Percentiles rank a stretch among this genome's conserved stretches.
Evolutionary conservation across 495 filamentous ascomycete species (phyloP).

Genomic region (Hapsidospora chrysogenum): DNA sequence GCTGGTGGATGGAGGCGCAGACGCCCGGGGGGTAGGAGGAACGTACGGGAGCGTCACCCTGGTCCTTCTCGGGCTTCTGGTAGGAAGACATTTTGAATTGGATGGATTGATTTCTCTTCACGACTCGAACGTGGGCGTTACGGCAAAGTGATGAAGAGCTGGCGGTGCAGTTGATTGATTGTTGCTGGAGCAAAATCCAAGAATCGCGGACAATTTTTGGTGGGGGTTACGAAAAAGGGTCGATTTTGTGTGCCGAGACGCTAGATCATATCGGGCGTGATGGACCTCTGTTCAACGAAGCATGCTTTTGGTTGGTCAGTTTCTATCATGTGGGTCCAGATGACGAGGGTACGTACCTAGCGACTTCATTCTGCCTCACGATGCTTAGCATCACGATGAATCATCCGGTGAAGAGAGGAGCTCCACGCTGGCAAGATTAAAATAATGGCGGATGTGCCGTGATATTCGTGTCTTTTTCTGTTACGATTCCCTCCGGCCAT

Average conservation of each 20-base stretch:
- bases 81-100: constrained; percentile 69
- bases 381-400: constrained; percentile 14
- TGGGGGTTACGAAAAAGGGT: constrained; percentile 5
- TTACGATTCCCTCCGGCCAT: not conserved
- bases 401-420: constrained; percentile 16
- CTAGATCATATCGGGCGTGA: constrained; percentile 3
- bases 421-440: not conserved
- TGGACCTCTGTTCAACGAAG: constrained; percentile 2
- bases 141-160: constrained; percentile 68
- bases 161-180: constrained; percentile 14
- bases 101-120: constrained; percentile 27
- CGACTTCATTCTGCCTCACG: constrained; percentile 6
- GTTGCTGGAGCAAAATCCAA: constrained; percentile 12
- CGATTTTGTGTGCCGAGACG: constrained; percentile 1
- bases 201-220: constrained; percentile 5
- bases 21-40: not conserved
- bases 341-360: too few species aligned
- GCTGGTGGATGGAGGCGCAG: not conserved
- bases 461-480: not conserved
- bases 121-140: constrained; percentile 49
- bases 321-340: not conserved
- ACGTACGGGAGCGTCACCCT: constrained; percentile 34
- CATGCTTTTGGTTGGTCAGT: constrained; percentile 4
- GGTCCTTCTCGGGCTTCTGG: constrained; percentile 92
- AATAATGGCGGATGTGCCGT: not conserved